Conservation (phyloP, 2,329 filamentous ascomycete species). For the Myriangium duriaei region DNA sequence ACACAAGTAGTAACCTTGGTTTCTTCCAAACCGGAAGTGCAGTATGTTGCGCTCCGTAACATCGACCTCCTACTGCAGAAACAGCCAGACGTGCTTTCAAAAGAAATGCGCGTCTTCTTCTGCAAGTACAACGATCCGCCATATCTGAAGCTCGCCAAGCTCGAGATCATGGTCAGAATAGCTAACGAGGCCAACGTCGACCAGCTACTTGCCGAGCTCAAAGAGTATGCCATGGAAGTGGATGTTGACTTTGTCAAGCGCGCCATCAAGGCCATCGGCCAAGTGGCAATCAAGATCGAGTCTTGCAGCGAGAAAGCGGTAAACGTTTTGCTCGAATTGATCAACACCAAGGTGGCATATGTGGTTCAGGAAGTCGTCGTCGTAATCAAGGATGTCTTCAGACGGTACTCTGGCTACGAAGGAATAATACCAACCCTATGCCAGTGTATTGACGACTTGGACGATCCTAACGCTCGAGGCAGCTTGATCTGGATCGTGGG, state of each 20-base stretch:
- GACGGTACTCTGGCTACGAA: slow-evolving; percentile 95
- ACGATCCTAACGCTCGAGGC: slow-evolving; percentile 82
- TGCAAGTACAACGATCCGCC: slow-evolving; percentile 99
- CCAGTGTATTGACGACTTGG: slow-evolving; percentile 90
- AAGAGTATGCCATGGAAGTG: slow-evolving; percentile 94
- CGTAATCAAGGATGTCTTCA: slow-evolving; percentile 97
- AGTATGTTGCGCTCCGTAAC: slow-evolving; percentile 92
- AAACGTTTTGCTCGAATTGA: slow-evolving; percentile 81
- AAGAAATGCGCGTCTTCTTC: slow-evolving; percentile 96
- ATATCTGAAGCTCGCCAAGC: slow-evolving; percentile 93
- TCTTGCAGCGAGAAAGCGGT: slow-evolving; percentile 90
- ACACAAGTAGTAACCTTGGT: slow-evolving; percentile 66
- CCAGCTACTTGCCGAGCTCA: slow-evolving; percentile 83
- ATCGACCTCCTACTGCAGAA: slow-evolving; percentile 93
- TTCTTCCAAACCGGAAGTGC: slow-evolving; percentile 89
- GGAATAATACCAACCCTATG: slow-evolving; percentile 95
- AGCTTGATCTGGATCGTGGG: slow-evolving; percentile 98
- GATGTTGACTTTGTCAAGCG: slow-evolving; percentile 98
- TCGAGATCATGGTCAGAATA: slow-evolving; percentile 99
- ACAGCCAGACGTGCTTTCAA: slow-evolving; percentile 90
- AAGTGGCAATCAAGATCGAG: slow-evolving; percentile 98
- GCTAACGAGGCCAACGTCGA: slow-evolving; percentile 95
- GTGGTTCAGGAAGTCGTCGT: slow-evolving; percentile 97
- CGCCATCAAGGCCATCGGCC: slow-evolving; percentile 89
- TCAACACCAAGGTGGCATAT: slow-evolving; percentile 97